phyloP scores from a whole-genome alignment of 2,329 filamentous ascomycete genomes.

The Diatrype stigma region DNA sequence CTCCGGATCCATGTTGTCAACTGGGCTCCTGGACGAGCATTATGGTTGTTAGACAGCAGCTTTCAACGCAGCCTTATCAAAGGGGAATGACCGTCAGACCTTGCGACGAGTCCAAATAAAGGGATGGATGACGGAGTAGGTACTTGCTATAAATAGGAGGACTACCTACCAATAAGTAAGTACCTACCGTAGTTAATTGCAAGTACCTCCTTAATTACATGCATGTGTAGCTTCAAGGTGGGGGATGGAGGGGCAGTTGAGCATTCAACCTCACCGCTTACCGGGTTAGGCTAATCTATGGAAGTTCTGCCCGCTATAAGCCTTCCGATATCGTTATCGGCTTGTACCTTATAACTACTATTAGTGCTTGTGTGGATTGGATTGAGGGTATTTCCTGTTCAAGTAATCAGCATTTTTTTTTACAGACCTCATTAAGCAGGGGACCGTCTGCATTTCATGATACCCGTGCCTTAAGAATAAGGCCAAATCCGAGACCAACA shows the following conservation, averaged over 20 bases:
- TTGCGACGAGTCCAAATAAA: too few species aligned
- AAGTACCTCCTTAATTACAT: too few species aligned
- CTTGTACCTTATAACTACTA: neutral
- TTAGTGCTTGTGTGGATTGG: neutral
- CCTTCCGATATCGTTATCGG: neutral
- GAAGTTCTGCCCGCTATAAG: neutral
- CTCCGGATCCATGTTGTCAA: constrained; percentile 14
- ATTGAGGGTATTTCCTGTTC: neutral
- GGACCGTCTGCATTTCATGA: too few species aligned
- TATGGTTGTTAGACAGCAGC: constrained; percentile 4
- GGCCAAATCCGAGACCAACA: neutral
- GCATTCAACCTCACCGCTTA: neutral
- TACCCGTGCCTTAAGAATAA: too few species aligned
- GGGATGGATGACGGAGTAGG: too few species aligned
- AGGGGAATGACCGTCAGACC: neutral
- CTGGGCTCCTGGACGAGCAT: neutral
- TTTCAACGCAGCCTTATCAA: neutral
- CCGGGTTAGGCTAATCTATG: neutral
- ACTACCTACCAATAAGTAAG: too few species aligned
- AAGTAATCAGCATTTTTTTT: too few species aligned
- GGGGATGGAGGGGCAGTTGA: constrained; percentile 1
- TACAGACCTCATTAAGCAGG: too few species aligned
- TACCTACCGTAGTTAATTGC: too few species aligned
- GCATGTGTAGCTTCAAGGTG: neutral
- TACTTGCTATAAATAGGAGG: too few species aligned